Percentiles rank a stretch among this genome's conserved stretches.
phyloP scores from a whole-genome alignment of 139 green algal genomes.

The Penium margaritaceum region DNA sequence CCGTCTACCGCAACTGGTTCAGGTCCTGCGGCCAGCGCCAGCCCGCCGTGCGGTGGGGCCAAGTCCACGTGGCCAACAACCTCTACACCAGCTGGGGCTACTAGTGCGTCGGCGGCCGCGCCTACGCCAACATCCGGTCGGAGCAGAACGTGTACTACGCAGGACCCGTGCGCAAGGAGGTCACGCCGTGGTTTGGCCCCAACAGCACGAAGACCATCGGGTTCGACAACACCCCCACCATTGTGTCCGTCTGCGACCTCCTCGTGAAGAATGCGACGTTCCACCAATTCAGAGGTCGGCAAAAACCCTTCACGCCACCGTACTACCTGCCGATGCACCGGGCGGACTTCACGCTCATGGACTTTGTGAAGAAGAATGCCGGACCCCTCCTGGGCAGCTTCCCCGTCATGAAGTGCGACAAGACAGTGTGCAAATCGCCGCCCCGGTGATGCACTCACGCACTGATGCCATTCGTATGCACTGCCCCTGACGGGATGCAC shows the following conservation, averaged over 20 bases:
- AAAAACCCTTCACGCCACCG: not conserved
- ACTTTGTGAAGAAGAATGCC: conserved; percentile 6
- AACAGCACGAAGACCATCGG: not conserved
- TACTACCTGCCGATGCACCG: not conserved
- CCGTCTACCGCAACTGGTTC: conserved; percentile 16
- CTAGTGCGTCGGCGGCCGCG: not conserved
- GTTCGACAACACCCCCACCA: conserved; percentile 3
- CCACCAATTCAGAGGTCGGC: not conserved
- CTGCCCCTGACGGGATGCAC: no score
- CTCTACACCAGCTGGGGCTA: conserved; percentile 19
- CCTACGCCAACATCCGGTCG: conserved; percentile 14
- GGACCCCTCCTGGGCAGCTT: conserved; percentile 1
- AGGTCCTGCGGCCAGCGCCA: not conserved
- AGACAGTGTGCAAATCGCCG: no score
- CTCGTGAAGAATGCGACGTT: conserved; percentile 3
- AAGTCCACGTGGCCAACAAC: conserved; percentile 18
- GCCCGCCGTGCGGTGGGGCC: not conserved
- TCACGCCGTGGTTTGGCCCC: conserved; percentile 7
- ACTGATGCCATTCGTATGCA: no score
- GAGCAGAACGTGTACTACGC: conserved; percentile 5
- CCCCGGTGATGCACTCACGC: no score
- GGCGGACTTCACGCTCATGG: not conserved
- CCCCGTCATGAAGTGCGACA: conserved; percentile 3
- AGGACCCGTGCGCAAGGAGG: not conserved
- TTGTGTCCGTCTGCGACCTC: conserved; percentile 1